These are phyloP conservation scores for Pleurotus tuoliensis DNA, from an alignment of 768 basidiomycete genomes.

Conservation along the genomic window DNA sequence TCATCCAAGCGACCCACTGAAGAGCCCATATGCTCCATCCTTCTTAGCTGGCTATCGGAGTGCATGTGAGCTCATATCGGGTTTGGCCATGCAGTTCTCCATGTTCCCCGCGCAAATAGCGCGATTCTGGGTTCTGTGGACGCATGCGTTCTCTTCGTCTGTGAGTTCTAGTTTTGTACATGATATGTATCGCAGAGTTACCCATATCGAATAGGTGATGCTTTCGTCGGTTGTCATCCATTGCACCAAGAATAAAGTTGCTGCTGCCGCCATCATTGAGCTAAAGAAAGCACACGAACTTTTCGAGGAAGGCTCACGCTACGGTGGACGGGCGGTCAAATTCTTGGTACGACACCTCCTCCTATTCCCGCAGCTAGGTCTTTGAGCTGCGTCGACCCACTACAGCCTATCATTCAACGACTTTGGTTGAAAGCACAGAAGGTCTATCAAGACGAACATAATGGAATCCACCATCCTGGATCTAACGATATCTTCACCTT, in stretches of 20 bases:
- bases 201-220: slow-evolving; percentile 51
- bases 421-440: slow-evolving; percentile 59
- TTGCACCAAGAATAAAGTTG: slow-evolving; percentile 62
- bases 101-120: slow-evolving; percentile 56
- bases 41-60: slow-evolving; percentile 67
- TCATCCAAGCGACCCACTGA: slow-evolving; percentile 63
- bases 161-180: slow-evolving; percentile 30
- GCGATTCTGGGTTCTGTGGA: slow-evolving; percentile 72
- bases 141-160: slow-evolving; percentile 64
- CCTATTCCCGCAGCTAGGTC: neutral
- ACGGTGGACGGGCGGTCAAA: slow-evolving; percentile 67
- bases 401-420: slow-evolving; percentile 62
- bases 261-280: slow-evolving; percentile 65
- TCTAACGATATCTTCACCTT: slow-evolving; percentile 59
- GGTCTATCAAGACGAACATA: slow-evolving; percentile 43
- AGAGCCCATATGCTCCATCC: slow-evolving; percentile 61
- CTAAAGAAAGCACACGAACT: slow-evolving; percentile 59
- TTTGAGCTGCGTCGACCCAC: neutral
- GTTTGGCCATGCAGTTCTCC: slow-evolving; percentile 43
- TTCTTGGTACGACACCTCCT: slow-evolving; percentile 43
- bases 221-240: slow-evolving; percentile 74
- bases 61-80: slow-evolving; percentile 54
- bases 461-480: slow-evolving; percentile 35
- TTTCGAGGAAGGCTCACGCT: slow-evolving; percentile 56
- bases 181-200: neutral